A percentile compares a stretch with the other conserved stretches of the same genome.
Conservation (phyloP, 495 filamentous ascomycete species). For the Aspergillus mulundensis region DNA sequence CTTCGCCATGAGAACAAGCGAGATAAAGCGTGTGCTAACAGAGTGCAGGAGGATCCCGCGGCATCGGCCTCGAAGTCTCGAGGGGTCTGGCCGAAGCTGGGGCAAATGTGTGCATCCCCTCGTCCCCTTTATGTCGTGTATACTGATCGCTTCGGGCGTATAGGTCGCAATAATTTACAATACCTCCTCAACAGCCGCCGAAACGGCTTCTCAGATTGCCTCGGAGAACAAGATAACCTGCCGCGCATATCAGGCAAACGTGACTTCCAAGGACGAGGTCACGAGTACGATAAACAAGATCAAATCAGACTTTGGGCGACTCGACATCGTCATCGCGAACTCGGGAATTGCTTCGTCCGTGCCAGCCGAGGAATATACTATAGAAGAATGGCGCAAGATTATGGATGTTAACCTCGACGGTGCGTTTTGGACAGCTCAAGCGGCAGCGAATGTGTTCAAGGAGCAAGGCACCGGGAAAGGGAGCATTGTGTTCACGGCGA, state of each 20-base stretch:
- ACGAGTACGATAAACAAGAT: slow-evolving; percentile 46
- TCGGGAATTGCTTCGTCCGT: slow-evolving; percentile 9
- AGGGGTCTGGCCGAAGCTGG: slow-evolving; percentile 72
- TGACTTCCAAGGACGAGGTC: slow-evolving; percentile 50
- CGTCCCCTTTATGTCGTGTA: too few relatives aligned
- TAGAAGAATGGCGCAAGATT: slow-evolving; percentile 17
- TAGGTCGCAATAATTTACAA: not conserved
- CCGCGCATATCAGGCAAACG: slow-evolving; percentile 61
- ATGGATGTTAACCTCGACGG: slow-evolving; percentile 32
- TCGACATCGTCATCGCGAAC: slow-evolving; percentile 71
- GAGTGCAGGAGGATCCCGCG: slow-evolving; percentile 61
- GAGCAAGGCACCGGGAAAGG: slow-evolving; percentile 19
- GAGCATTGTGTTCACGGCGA: slow-evolving; percentile 25
- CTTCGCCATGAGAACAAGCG: not conserved
- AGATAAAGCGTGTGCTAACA: not conserved
- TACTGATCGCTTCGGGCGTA: too few relatives aligned
- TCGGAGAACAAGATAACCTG: not conserved
- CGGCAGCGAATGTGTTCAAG: slow-evolving; percentile 28
- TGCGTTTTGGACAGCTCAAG: slow-evolving; percentile 33
- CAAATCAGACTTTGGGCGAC: slow-evolving; percentile 57
- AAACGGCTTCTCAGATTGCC: not conserved
- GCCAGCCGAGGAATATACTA: slow-evolving; percentile 20
- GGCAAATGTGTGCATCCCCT: slow-evolving; percentile 49
- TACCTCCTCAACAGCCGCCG: not conserved
- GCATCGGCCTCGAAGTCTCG: slow-evolving; percentile 74